These are phyloP conservation scores for Auriscalpium microsporum DNA, from an alignment of 768 basidiomycete genomes.

Conservation along the genomic window DNA sequence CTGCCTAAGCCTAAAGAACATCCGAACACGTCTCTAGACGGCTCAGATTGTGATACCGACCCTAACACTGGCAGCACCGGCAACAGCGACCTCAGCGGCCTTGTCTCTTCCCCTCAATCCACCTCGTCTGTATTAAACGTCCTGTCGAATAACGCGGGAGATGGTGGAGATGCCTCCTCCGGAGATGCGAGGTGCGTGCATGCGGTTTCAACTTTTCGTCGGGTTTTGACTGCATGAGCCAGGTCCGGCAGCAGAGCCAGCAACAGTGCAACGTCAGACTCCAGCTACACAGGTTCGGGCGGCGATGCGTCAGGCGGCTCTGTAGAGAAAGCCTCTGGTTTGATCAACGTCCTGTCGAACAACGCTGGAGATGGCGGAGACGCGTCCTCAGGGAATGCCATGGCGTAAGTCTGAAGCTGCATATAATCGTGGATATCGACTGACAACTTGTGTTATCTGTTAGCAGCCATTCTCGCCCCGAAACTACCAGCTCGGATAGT, in stretches of 20 bases:
- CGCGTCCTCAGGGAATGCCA: constrained; percentile 8
- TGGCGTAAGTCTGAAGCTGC: not conserved
- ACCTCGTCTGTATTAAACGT: not conserved
- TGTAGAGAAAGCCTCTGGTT: constrained; percentile 18
- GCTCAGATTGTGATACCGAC: not conserved
- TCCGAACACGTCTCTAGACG: not conserved
- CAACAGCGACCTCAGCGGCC: not conserved
- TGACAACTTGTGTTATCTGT: not conserved
- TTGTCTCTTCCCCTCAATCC: no score
- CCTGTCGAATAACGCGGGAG: not conserved
- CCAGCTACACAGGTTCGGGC: constrained; percentile 12
- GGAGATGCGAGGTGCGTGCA: not conserved
- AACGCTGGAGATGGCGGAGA: constrained; percentile 18
- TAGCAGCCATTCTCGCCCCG: no score
- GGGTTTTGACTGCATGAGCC: no score
- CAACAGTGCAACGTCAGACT: not conserved
- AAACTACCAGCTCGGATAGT: not conserved
- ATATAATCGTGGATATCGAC: not conserved
- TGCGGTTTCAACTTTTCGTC: no score
- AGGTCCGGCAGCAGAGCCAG: no score
- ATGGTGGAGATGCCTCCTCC: not conserved
- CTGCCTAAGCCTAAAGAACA: not conserved
- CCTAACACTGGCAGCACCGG: not conserved
- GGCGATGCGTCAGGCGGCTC: constrained; percentile 13
- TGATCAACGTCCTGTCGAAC: constrained; percentile 24